phyloP scores from a whole-genome alignment of 805 yeast genomes.

The Yarrowia phangngaensis region DNA sequence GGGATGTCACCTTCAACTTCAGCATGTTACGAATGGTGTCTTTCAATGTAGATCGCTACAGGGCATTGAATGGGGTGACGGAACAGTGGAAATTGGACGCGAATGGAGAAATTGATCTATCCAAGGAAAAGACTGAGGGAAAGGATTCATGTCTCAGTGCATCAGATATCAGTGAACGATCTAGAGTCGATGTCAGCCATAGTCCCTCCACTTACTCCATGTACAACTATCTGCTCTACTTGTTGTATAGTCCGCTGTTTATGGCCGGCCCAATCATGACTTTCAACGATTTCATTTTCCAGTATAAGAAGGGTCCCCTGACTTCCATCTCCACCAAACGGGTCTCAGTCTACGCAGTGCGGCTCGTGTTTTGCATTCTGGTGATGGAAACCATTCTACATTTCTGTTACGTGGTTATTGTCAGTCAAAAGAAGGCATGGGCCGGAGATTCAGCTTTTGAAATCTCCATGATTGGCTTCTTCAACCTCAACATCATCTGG shows the following conservation, averaged over 20 bases:
- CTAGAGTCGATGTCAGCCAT: conserved; percentile 8
- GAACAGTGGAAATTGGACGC: conserved; percentile 4
- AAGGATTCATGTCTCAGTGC: conserved; percentile 20
- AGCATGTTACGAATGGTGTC: conserved; percentile 80
- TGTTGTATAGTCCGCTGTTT: conserved; percentile 81
- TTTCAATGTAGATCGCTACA: conserved; percentile 66
- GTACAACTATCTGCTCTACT: conserved; percentile 68
- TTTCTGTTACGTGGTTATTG: conserved; percentile 88
- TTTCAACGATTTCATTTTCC: conserved; percentile 84
- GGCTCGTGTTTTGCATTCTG: conserved; percentile 69
- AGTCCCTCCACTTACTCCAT: conserved; percentile 54
- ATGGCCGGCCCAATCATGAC: conserved; percentile 95
- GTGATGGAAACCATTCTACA: conserved; percentile 89
- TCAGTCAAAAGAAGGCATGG: conserved; percentile 87
- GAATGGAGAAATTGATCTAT: conserved; percentile 16
- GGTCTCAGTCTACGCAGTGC: conserved; percentile 56
- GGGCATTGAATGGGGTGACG: conserved; percentile 28
- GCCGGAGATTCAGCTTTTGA: conserved; percentile 84
- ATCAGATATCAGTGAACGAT: conserved; percentile 38
- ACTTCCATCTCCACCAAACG: conserved; percentile 57
- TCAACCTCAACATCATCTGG: conserved; percentile 90
- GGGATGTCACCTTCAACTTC: conserved; percentile 96
- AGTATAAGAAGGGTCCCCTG: conserved; percentile 48
- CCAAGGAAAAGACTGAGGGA: conserved; percentile 10
- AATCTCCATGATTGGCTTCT: conserved; percentile 88